phyloP scores from a whole-genome alignment of 495 filamentous ascomycete genomes.

The Neurospora intermedia region DNA sequence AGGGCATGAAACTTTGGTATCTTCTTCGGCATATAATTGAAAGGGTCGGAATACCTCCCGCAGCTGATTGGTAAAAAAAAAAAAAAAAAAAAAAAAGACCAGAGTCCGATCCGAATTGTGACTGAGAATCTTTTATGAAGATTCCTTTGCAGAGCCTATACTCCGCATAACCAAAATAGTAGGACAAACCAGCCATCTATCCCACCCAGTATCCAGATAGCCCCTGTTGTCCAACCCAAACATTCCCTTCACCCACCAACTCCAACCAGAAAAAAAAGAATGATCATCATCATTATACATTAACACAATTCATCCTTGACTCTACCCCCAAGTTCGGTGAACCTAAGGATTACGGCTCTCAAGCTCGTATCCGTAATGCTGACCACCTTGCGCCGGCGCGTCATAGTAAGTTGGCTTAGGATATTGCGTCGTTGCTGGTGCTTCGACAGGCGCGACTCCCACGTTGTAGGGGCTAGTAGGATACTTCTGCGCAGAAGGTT shows the following conservation, averaged over 20 bases:
- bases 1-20: background rate
- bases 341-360: background rate
- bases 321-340: background rate
- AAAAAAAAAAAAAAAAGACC: background rate
- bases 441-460: background rate
- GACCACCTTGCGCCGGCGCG: background rate
- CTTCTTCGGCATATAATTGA: background rate
- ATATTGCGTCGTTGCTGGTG: background rate
- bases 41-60: background rate
- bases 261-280: background rate
- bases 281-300: background rate
- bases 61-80: background rate
- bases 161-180: background rate
- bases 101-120: background rate
- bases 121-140: background rate
- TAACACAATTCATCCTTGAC: background rate
- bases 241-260: background rate
- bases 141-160: background rate
- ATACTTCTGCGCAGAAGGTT: background rate
- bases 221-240: background rate
- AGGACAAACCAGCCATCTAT: background rate
- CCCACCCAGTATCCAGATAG: background rate
- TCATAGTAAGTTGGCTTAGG: background rate
- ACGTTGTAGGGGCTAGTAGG: background rate
- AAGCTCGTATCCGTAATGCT: background rate